These are phyloP conservation scores for Verticillium tricorpus DNA, from an alignment of 2,329 filamentous ascomycete genomes.

Conservation along the genomic window DNA sequence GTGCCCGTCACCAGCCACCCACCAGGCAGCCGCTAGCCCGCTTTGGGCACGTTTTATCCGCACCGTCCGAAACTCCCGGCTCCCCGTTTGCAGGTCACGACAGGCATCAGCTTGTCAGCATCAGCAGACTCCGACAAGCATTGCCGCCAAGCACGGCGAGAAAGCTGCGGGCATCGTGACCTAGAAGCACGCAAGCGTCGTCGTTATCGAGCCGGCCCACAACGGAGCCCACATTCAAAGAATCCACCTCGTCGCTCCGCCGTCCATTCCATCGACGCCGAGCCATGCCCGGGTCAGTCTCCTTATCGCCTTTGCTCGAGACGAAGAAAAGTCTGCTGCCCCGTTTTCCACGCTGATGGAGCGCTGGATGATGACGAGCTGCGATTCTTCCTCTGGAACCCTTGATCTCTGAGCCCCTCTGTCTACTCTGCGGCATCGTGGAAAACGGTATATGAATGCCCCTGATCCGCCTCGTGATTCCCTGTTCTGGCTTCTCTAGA, in stretches of 20 bases:
- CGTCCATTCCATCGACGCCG: background rate
- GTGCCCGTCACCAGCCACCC: background rate
- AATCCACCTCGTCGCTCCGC: background rate
- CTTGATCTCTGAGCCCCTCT: no score
- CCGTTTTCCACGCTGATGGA: background rate
- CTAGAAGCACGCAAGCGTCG: no score
- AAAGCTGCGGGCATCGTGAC: no score
- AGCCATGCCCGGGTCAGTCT: background rate
- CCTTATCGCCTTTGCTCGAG: background rate
- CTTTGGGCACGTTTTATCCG: background rate
- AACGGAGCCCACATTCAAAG: background rate
- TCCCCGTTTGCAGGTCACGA: background rate
- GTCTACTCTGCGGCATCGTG: background rate
- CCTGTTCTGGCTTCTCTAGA: background rate
- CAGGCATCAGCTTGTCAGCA: background rate
- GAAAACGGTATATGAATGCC: background rate
- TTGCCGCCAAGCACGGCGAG: background rate
- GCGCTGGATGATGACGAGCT: background rate
- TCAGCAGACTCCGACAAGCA: background rate
- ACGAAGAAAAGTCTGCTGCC: background rate
- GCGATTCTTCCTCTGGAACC: no score
- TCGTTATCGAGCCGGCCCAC: background rate
- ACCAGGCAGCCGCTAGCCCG: background rate
- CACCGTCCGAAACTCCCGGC: background rate
- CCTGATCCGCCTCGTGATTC: background rate